Evolutionary conservation across 306 rosid genomes (phyloP), one percentile per base, ranked within the genome.

Genomic region (Sophora flavescens): DNA sequence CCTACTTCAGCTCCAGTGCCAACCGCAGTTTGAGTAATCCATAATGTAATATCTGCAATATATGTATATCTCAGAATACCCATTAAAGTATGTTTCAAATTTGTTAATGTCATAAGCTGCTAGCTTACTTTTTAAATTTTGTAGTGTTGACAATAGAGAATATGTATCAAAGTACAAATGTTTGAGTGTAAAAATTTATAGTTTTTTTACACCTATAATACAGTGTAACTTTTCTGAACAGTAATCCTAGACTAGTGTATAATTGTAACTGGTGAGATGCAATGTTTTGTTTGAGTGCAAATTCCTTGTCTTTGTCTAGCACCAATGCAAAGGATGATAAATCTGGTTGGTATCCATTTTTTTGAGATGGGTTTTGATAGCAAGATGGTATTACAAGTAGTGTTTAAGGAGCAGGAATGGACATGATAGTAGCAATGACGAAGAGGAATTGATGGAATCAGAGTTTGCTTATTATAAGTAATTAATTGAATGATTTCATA

Each of bases 1-100:
- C 75, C 93, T 70, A 63, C 97, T 69, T 38, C 98, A 17, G 79
- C 85, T 39, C 88, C 88, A 0, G 7, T 88, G 36, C 87, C 97
- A 5, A 92, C 87, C 38, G 1, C 92, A 16, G 97, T 88, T 76
- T 93, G 81, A 90, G 64, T 74, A 69, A 74, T 63, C 65, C 30
- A 60, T 56, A 28, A 28, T 76, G 52, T 63, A 67, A 81, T 73
- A 78, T 39, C 60, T 51, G 84, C 81, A 75, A 66, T 77, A 66
- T 77, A 32, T 72, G 80, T 73, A 78, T 41, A 59, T 78, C 33
- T 57, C 66, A 62, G 70, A 82, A 75, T 70, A 68, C 22, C 70
- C 78, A 54, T 48, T 72, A 47, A 74, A 68, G n/a, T 51, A 41
- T 80, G 72, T 59, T 74, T 10, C 71, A 51, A 5, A 82, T 82